phyloP scores from a whole-genome alignment of 495 filamentous ascomycete species.

The Trichoderma asperelloides region DNA sequence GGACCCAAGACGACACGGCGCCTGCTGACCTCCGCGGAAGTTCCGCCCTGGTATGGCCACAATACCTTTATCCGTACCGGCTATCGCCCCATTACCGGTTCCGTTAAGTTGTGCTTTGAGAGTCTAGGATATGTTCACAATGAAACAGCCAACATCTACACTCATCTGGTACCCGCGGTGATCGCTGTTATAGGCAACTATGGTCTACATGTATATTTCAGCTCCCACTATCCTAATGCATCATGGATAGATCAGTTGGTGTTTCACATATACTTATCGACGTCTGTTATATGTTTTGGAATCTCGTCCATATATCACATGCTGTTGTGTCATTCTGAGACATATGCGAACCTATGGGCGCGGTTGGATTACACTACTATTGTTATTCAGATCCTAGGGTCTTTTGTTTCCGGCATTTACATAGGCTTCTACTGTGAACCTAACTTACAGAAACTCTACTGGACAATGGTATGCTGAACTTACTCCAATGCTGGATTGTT shows the following conservation, averaged over 20 bases:
- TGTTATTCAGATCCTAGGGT: conserved; percentile 35
- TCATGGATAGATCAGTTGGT: conserved; percentile 26
- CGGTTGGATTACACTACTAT: conserved; percentile 43
- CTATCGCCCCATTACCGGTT: conserved; percentile 62
- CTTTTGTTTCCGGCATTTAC: conserved; percentile 42
- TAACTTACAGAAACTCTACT: conserved; percentile 51
- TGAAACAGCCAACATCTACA: conserved; percentile 76
- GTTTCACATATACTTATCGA: conserved; percentile 33
- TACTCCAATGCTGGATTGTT: not conserved
- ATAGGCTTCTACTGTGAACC: conserved; percentile 41
- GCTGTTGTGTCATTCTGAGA: conserved; percentile 39
- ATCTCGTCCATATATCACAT: conserved; percentile 41
- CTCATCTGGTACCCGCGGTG: conserved; percentile 51
- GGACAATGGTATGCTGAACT: conserved; percentile 50
- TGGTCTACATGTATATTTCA: conserved; percentile 14
- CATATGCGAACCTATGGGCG: conserved; percentile 31
- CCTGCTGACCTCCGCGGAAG: conserved; percentile 35
- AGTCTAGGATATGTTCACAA: conserved; percentile 74
- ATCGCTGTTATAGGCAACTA: not conserved
- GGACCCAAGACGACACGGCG: not conserved
- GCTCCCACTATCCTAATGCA: conserved; percentile 22
- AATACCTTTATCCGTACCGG: conserved; percentile 67
- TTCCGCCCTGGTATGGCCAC: conserved; percentile 64
- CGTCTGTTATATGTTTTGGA: conserved; percentile 30
- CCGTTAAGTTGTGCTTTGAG: conserved; percentile 52